Evolutionary conservation across 768 basidiomycete species (phyloP), one percentile per base, ranked within the genome.

Genomic region (Saitozyma sp.): DNA sequence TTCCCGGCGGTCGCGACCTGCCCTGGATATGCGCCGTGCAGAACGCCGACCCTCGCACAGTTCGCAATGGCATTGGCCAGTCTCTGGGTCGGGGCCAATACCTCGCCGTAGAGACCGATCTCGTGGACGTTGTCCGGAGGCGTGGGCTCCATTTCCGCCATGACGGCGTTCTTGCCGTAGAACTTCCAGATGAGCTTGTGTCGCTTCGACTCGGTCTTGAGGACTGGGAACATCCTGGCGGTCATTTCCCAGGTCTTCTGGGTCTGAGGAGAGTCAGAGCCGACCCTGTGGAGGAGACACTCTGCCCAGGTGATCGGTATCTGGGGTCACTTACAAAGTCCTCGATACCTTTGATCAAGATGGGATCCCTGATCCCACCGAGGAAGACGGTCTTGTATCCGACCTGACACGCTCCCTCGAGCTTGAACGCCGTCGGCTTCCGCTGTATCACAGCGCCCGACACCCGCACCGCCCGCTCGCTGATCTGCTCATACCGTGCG

Each of bases 341-440:
- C 40, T 64, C 63, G 48, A 64, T 64, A 9, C 50, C 20, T 16
- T 48, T 50, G 29, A 60, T 64, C 16, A 64, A 42, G 42, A 64
- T 64, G 10, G 63, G 63, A 64, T 64, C 63, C 16, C 55, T 45
- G 46, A 64, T 64, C 38, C 63, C 63, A 20, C 54, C 58, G 13
- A 64, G 11, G 50, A 64, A 56, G 14, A 59, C 50, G 14, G 63
- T 52, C 43, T 46, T 59, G 59, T 29, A 64, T 5, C 63, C 63
- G 29, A 59, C 39, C 40, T 48, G 58, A 19, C 45, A n/a, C n/a
- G 63, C 63, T 8, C 63, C 63, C 50, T 64, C 63, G 0, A 64
- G 39, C 42, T 64, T 64, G 58, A 64, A 19, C 6, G 63, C 50
- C 9, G n/a, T 29, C 5, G 59, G 63, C 37, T 60, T 17, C 10